Evolutionary conservation across 176 grass and related monocot species (phyloP), one percentile per base, ranked within the genome.

Genomic region (Carex parvula): DNA sequence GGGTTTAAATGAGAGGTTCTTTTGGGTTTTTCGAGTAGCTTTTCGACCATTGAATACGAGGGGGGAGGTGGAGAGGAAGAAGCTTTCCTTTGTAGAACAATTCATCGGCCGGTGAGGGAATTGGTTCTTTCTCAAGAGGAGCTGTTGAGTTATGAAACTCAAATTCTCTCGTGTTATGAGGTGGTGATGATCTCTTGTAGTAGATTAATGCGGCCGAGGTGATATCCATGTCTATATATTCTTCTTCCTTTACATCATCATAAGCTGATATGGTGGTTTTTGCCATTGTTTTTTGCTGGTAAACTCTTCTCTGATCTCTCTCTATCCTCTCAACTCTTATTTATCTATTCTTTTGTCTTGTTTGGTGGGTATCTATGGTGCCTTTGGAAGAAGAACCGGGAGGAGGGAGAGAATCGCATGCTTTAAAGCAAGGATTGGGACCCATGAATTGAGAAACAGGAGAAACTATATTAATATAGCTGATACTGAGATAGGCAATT

Each of bases 11-110:
- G 83, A 57, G 81, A 79, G 61, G 86, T 88, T 20, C 71, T 86
- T 26, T 87, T 87, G 3, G 89, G 79, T 46, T 74, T 92, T 68
- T 86, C 58, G 3, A 93, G 88, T 44, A 95, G 75, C 63, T 90
- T 92, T 88, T 92, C 88, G 5, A 95, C 91, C 93, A 92, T 94
- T 92, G 74, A 79, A 92, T 84, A 84, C 93, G 89, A 68, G 93
- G 91, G 6, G 97, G 91, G 86, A 94, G 91, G 42, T 92, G 91
- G 80, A 99, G 93, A 1, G 97, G 97, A 3, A 99, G 93, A 33
- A 99, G 91, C 81, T 99, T 96, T 69, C 97, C 97, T 87, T 96
- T 99, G 90, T 99, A 96, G 84, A 99, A 99, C 84, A 96, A 90
- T 79, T 99, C 93, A 56, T 99, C 97, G 24, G 97, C 97, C 24